These are phyloP conservation scores for Haematococcus lacustris DNA, from an alignment of 139 green algal genomes.

Conservation along the genomic window DNA sequence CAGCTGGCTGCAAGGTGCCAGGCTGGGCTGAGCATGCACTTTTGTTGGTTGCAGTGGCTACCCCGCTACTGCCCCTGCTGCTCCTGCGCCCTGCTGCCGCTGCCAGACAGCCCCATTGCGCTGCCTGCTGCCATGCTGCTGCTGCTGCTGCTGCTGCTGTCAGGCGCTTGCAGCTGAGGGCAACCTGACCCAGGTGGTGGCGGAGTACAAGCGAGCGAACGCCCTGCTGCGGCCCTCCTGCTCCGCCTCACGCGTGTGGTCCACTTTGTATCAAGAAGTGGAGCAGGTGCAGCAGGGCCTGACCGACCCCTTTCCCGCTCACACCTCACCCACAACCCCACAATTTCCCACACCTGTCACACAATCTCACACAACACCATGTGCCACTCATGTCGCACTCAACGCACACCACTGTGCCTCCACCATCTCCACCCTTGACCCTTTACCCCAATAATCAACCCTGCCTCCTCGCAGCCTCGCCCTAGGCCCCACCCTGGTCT, in stretches of 20 bases:
- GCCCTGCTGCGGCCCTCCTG: slow-evolving; percentile 20
- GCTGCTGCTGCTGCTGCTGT: no score
- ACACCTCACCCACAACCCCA: no score
- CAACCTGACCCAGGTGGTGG: slow-evolving; percentile 18
- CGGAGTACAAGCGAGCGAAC: slow-evolving; percentile 23
- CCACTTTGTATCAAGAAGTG: slow-evolving; percentile 30
- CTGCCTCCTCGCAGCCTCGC: background rate
- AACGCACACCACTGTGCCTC: background rate
- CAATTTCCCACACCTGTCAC: no score
- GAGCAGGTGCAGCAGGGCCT: slow-evolving; percentile 22
- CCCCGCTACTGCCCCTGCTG: no score
- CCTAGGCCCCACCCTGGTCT: background rate
- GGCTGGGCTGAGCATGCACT: no score
- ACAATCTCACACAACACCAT: background rate
- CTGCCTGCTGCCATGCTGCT: no score
- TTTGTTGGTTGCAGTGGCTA: no score
- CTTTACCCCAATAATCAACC: background rate
- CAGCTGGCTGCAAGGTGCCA: no score
- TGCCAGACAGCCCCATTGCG: no score
- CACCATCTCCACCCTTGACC: background rate
- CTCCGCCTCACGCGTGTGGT: slow-evolving; percentile 19
- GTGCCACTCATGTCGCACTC: background rate
- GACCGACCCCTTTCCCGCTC: no score
- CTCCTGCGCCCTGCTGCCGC: no score
- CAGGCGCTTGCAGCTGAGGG: slow-evolving; percentile 9